Evolutionary conservation across 768 basidiomycete genomes (phyloP).

Genomic region (Tylopilus cervinicoccineus): DNA sequence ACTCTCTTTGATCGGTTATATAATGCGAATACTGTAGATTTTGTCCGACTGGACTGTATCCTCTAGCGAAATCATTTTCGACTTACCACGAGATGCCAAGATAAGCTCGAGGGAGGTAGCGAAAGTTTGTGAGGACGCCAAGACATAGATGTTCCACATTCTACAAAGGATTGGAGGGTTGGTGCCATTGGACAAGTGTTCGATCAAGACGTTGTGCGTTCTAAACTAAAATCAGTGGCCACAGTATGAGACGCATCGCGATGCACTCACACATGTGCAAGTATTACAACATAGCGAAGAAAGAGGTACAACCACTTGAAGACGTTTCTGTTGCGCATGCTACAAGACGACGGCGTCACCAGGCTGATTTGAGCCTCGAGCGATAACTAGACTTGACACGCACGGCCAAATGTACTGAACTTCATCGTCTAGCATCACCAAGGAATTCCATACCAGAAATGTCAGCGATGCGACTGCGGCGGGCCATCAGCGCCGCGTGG

Average conservation of each 20-base stretch:
- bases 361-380: neutral
- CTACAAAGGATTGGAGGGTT: slow-evolving; percentile 7
- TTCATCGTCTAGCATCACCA: slow-evolving; percentile 18
- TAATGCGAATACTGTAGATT: slow-evolving; percentile 14
- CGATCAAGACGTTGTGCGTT: slow-evolving; percentile 13
- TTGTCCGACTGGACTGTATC: neutral
- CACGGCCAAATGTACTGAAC: slow-evolving; percentile 21
- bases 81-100: slow-evolving; percentile 17
- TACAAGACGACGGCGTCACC: slow-evolving; percentile 1
- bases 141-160: slow-evolving; percentile 10
- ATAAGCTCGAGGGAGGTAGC: slow-evolving; percentile 14
- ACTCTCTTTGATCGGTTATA: slow-evolving; percentile 17
- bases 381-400: slow-evolving; percentile 1
- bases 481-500: slow-evolving; percentile 1
- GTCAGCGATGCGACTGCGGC: slow-evolving; percentile 11
- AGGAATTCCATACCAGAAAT: slow-evolving; percentile 10
- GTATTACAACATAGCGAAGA: slow-evolving; percentile 23
- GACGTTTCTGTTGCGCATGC: slow-evolving; percentile 18
- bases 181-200: slow-evolving; percentile 7
- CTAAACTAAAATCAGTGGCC: slow-evolving; percentile 1
- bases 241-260: neutral
- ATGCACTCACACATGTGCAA: slow-evolving; percentile 19
- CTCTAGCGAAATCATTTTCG: neutral
- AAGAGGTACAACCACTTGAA: slow-evolving; percentile 32
- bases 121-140: slow-evolving; percentile 3